Evolutionary conservation across 2,329 filamentous ascomycete genomes (phyloP), one percentile per base, ranked within the genome.

Genomic region (Pestalotiopsis sp.): DNA sequence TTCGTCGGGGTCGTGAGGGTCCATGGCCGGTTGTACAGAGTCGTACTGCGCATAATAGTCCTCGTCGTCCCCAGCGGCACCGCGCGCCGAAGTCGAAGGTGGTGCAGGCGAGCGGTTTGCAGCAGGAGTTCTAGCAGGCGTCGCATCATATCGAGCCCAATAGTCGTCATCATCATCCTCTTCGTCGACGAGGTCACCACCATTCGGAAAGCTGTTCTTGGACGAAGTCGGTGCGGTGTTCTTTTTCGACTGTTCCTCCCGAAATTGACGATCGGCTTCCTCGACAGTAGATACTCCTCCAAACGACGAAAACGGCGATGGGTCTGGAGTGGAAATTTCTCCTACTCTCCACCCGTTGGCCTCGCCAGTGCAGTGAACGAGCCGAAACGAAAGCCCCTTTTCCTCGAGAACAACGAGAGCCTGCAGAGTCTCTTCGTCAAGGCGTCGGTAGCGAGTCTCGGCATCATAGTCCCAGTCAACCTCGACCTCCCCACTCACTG

Each of bases 1-100:
- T 80, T 94, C 92, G 73, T 94, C 91, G n/a, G 92, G 92, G 72
- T 95, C 92, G 77, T 95, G 90, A 68, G 89, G 89, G 79, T 95
- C 93, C 84, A 95, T 89, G 39, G 92, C 92, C 2, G 93, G 92
- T 77, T 95, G 93, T 9, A 95, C 92, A 71, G 88, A 84, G 73
- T 92, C 90, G 78, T 96, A 95, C 76, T 91, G 90, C 20, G 91
- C 88, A 78, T 89, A 95, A 79, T 95, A 95, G 58, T 90, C 90
- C 61, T 91, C 88, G 70, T 95, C 92, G 23, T 84, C 83, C 7
- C 83, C 82, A 11, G 79, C 71, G 49, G 70, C 71, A 65, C 73
- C 72, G 66, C 74, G 74, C 41, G 75, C 64, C 72, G 79, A 69
- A 72, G 77, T 70, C 72, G 78, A 73, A 72, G 74, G 75, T 14